Evolutionary conservation across 257 asterid genomes (phyloP).

Genomic region (Linderniella brevidens): DNA sequence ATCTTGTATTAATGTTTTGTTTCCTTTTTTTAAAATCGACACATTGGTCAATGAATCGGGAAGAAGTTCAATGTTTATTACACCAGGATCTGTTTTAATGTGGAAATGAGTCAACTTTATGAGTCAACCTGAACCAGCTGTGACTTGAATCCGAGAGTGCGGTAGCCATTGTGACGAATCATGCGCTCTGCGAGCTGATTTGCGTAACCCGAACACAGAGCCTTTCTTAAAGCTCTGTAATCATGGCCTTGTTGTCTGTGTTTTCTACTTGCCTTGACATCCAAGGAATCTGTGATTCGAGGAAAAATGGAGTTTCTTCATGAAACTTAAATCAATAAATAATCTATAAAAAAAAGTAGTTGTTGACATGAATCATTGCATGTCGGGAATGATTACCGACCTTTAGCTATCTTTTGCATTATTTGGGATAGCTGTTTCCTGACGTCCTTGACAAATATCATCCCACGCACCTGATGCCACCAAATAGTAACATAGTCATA

Average conservation of each 20-base stretch:
- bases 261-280: conserved; percentile 42
- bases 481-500: conserved; percentile 9
- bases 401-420: conserved; percentile 76
- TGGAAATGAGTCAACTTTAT: neutral
- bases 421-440: conserved; percentile 83
- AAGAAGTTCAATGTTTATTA: no score
- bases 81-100: neutral
- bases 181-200: conserved; percentile 91
- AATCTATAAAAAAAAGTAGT: no score
- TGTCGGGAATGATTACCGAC: conserved; percentile 10
- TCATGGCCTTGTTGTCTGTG: conserved; percentile 38
- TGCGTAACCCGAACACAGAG: conserved; percentile 75
- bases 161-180: conserved; percentile 85
- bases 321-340: neutral
- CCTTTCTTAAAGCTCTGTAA: conserved; percentile 59
- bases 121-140: conserved; percentile 72
- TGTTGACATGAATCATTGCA: neutral
- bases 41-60: no score
- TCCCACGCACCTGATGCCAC: conserved; percentile 67
- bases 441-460: conserved; percentile 81
- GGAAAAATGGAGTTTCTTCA: neutral
- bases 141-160: conserved; percentile 76
- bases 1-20: neutral
- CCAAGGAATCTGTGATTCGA: conserved; percentile 38
- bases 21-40: no score